Evolutionary conservation across 2,329 filamentous ascomycete genomes (phyloP).

Genomic region (Ophiostoma perfectum): DNA sequence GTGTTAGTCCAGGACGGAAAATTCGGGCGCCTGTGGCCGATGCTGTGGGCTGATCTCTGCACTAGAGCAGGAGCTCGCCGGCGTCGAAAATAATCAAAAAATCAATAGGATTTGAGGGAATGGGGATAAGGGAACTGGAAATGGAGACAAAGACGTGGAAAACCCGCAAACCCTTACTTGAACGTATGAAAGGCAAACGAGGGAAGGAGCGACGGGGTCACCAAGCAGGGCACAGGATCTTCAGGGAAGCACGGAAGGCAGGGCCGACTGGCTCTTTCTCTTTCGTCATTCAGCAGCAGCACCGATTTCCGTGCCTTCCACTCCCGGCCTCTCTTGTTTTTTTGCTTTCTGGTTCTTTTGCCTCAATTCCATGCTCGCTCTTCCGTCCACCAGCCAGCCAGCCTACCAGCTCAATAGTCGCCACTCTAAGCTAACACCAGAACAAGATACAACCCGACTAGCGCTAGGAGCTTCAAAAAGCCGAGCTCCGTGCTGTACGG

Average conservation of each 20-base stretch:
- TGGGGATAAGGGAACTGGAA: not conserved
- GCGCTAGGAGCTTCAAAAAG: conserved; percentile 13
- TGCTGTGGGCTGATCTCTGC: not conserved
- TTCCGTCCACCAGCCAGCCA: too few relatives aligned
- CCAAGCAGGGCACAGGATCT: not conserved
- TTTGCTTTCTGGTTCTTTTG: not conserved
- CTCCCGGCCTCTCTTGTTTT: not conserved
- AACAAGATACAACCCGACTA: not conserved
- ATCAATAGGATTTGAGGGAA: not conserved
- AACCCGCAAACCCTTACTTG: too few relatives aligned
- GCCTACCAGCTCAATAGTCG: not conserved
- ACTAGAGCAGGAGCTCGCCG: not conserved
- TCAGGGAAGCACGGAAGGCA: not conserved
- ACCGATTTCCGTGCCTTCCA: not conserved
- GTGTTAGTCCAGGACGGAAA: not conserved
- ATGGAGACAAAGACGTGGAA: not conserved
- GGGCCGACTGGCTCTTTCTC: not conserved
- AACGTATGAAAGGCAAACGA: not conserved
- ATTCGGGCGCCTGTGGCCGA: not conserved
- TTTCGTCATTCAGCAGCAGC: not conserved
- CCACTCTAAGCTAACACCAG: not conserved
- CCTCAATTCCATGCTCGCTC: not conserved
- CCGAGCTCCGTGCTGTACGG: conserved; percentile 9
- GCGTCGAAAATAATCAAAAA: too few relatives aligned
- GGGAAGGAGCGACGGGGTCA: not conserved